Base-by-base conservation (phyloP, 2,329 filamentous ascomycete genomes). In the Aspergillus vadensis region DNA sequence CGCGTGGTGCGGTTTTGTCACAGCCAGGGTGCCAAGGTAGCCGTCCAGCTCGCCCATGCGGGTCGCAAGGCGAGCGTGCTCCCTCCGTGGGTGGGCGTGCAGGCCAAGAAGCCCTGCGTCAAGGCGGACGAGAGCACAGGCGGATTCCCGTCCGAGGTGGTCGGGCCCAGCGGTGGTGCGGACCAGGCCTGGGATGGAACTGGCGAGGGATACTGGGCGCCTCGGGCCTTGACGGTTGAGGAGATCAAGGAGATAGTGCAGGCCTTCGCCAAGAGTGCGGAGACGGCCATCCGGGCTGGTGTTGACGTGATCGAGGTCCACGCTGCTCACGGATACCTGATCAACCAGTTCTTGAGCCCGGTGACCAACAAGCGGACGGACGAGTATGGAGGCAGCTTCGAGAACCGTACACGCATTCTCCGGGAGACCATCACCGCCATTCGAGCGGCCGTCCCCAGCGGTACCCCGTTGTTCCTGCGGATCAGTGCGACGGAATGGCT, bases 231-330 rank as follows among this genome's bases (percentile, higher is more conserved):
- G 81, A 88, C 85, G 0, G 77, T 84, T 0, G 78, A 81, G 1
- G 88, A 93, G 60, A 91, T 96, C 64, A 79, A 86, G 65, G 77
- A 80, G 2, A 73, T 91, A 39, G 86, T 91, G 63, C 73, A 76
- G 41, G 82, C 82, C 4, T 94, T 86, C 74, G 85, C 80, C 4
- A 82, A 81, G 7, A 80, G 84, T 4, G 84, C 86, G 0, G 76
- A 78, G 61, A 77, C 87, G 19, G 83, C 91, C 0, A 79, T 92
- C 2, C 78, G 85, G 65, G 88, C 87, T 3, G 91, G 91, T 0
- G 84, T 92, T 55, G 91, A 96, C 71, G 82, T 87, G 4, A 88
- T 95, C 61, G 91, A 95, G 74, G 85, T 95, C 38, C 91, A 94
- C 77, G 85, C 82, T 61, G 91, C 90, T 0, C 91, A 94, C 70